Evolutionary conservation across 176 grass and related monocot species (phyloP).

Genomic region (Avena insularis): DNA sequence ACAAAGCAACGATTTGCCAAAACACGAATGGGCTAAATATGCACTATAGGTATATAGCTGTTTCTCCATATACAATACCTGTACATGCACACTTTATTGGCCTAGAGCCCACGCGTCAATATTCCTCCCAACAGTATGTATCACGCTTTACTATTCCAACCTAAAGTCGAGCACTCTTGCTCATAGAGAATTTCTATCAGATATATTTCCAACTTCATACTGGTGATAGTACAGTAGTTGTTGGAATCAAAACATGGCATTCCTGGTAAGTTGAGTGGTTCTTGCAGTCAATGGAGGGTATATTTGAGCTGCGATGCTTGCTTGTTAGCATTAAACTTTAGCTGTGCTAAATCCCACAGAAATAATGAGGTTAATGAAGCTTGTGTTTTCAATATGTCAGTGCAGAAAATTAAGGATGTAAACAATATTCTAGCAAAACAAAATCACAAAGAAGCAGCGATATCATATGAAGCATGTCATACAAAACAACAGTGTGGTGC

Average conservation of each 20-base stretch:
- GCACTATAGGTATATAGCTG: background rate
- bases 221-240: background rate
- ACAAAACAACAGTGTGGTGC: background rate
- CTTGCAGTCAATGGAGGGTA: background rate
- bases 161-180: background rate
- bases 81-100: background rate
- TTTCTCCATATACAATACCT: background rate
- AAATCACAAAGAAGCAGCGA: background rate
- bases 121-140: background rate
- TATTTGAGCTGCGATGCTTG: background rate
- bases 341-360: background rate
- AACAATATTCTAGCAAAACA: background rate
- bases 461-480: background rate
- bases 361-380: background rate
- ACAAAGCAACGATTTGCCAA: background rate
- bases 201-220: conserved; percentile 1
- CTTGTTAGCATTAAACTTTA: background rate
- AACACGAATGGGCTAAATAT: background rate
- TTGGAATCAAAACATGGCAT: background rate
- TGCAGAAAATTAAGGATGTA: background rate
- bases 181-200: background rate
- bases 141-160: background rate
- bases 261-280: background rate
- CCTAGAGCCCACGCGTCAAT: background rate
- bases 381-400: background rate